Evolutionary conservation across 768 basidiomycete genomes (phyloP).

Genomic region (Boletus subcaerulescens): DNA sequence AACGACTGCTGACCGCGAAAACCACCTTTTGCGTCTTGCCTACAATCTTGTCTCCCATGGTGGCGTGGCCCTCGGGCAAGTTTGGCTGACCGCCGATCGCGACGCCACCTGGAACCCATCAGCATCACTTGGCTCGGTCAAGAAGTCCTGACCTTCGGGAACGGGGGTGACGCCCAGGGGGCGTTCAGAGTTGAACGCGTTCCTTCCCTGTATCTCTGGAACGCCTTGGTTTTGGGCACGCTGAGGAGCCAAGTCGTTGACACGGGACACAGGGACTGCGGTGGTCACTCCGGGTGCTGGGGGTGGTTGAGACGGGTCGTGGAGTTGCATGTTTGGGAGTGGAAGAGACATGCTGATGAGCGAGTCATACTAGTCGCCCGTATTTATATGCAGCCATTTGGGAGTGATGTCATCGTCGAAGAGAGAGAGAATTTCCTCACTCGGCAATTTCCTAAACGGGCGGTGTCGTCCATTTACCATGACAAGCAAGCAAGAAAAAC

Average conservation of each 20-base stretch:
- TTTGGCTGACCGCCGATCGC: conserved; percentile 22
- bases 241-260: neutral
- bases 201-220: conserved; percentile 8
- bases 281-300: conserved; percentile 28
- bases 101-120: conserved; percentile 23
- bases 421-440: neutral
- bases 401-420: conserved; percentile 13
- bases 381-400: conserved; percentile 12
- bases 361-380: neutral
- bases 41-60: conserved; percentile 49
- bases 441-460: conserved; percentile 4
- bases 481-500: conserved; percentile 70
- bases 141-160: conserved; percentile 26
- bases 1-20: neutral
- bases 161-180: conserved; percentile 38
- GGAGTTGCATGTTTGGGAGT: conserved; percentile 37
- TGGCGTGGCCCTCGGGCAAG: conserved; percentile 37
- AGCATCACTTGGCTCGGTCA: neutral
- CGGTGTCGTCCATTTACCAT: conserved; percentile 23
- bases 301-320: conserved; percentile 47
- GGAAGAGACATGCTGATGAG: conserved; percentile 23
- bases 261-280: neutral
- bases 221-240: neutral
- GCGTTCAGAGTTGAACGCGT: conserved; percentile 32
- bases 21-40: conserved; percentile 58